phyloP scores from a whole-genome alignment of 1,139 yeast genomes.

The Zygotorulaspora mrakii region DNA sequence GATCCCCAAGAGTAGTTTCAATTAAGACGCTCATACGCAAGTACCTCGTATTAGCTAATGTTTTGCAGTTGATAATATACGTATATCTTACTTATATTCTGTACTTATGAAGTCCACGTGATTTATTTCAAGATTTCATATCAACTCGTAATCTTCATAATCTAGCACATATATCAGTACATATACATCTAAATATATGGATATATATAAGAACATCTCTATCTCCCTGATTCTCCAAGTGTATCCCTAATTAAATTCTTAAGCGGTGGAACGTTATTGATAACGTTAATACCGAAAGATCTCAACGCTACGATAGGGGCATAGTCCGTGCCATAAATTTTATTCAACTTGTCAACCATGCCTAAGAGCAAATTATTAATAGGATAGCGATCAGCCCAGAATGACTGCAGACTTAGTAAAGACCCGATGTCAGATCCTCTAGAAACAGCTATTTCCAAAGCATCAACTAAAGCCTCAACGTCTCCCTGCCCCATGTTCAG shows the following conservation, averaged over 20 bases:
- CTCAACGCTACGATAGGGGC: constrained; percentile 72
- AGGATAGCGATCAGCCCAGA: constrained; percentile 77
- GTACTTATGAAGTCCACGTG: constrained; percentile 13
- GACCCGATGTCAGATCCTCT: constrained; percentile 90
- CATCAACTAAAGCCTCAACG: constrained; percentile 64
- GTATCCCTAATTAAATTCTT: constrained; percentile 54
- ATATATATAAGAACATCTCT: background rate
- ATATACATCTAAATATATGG: too few species aligned
- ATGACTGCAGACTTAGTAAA: constrained; percentile 71
- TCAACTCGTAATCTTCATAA: too few species aligned
- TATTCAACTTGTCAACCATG: constrained; percentile 87
- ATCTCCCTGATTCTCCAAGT: constrained; percentile 21
- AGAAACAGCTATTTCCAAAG: constrained; percentile 63
- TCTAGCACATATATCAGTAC: too few species aligned
- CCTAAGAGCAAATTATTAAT: constrained; percentile 78
- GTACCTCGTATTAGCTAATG: background rate
- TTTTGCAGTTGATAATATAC: too few species aligned
- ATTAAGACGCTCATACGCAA: constrained; percentile 54
- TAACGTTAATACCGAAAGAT: constrained; percentile 66
- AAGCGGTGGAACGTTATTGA: constrained; percentile 59
- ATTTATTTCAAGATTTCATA: too few species aligned
- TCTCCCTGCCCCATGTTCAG: constrained; percentile 98
- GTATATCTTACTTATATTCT: too few species aligned
- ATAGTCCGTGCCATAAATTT: constrained; percentile 72
- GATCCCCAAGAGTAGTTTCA: constrained; percentile 52